Conservation (phyloP, 352 stramenopile species). For the Blastocystis sp. region DNA sequence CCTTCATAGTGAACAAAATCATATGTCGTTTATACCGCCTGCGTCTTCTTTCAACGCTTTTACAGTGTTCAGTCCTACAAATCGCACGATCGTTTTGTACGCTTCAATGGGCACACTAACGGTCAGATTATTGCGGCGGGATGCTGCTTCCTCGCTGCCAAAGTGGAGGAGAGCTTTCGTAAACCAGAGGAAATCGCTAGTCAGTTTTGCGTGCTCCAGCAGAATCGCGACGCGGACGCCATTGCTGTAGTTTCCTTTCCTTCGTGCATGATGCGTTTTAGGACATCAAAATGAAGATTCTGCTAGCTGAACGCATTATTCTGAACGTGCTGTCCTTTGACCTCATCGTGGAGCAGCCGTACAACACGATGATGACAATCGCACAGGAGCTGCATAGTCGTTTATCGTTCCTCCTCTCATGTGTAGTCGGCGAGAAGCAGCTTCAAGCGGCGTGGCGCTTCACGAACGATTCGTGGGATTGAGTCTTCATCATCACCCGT, state of each 20-base stretch:
- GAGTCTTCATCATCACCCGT: not conserved
- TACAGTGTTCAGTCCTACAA: conserved; percentile 69
- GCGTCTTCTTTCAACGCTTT: conserved; percentile 66
- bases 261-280: not conserved
- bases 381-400: not conserved
- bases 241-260: not conserved
- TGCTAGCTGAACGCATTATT: conserved; percentile 54
- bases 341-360: conserved; percentile 64
- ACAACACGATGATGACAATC: conserved; percentile 36
- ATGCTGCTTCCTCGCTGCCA: conserved; percentile 62
- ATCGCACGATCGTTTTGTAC: conserved; percentile 61
- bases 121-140: conserved; percentile 50
- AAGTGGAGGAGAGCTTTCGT: conserved; percentile 69
- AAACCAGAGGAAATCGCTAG: conserved; percentile 60
- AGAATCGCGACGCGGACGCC: not conserved
- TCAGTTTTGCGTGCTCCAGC: conserved; percentile 32
- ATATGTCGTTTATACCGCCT: conserved; percentile 67
- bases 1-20: conserved; percentile 29
- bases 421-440: conserved; percentile 3
- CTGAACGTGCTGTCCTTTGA: conserved; percentile 64
- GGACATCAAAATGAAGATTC: conserved; percentile 72
- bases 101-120: not conserved
- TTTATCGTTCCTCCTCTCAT: not conserved
- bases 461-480: conserved; percentile 36
- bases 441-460: conserved; percentile 52